Evolutionary conservation across 176 grass and related monocot species (phyloP).

Genomic region (Oryza rufipogon): DNA sequence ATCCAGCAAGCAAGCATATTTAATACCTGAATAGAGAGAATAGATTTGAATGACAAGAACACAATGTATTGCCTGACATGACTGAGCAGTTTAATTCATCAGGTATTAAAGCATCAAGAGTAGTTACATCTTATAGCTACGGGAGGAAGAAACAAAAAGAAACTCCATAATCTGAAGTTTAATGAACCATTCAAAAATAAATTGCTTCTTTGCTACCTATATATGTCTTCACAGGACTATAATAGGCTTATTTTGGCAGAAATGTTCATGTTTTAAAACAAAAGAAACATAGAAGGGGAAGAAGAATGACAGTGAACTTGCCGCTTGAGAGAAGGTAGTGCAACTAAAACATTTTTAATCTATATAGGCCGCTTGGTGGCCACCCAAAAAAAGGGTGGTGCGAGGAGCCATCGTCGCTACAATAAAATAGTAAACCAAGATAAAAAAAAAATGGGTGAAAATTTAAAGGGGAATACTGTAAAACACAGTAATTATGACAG

Average conservation of each 20-base stretch:
- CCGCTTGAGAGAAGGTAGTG: background rate
- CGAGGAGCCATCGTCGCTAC: background rate
- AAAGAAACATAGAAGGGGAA: background rate
- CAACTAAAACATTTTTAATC: slow-evolving; percentile 12
- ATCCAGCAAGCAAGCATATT: slow-evolving; percentile 99
- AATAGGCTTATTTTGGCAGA: slow-evolving; percentile 27
- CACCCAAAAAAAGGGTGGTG: background rate
- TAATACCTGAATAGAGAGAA: slow-evolving; percentile 58
- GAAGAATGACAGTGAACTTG: background rate
- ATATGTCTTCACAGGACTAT: slow-evolving; percentile 40
- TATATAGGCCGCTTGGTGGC: background rate
- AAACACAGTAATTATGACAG: slow-evolving; percentile 4
- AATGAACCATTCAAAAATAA: slow-evolving; percentile 23
- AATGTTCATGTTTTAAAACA: slow-evolving; percentile 35
- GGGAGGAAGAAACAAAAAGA: background rate
- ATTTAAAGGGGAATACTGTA: background rate
- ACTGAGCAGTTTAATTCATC: slow-evolving; percentile 14
- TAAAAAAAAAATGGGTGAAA: slow-evolving; percentile 28
- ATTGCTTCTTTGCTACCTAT: slow-evolving; percentile 37
- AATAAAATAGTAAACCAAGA: slow-evolving; percentile 20
- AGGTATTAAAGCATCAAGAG: slow-evolving; percentile 21
- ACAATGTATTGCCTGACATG: background rate
- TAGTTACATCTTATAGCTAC: background rate
- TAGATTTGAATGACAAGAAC: background rate
- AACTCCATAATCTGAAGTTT: background rate